Evolutionary conservation across 371 early-diverging fungal species (phyloP), one percentile per base, ranked within the genome.

Genomic region (Saksenaea vasiformis): DNA sequence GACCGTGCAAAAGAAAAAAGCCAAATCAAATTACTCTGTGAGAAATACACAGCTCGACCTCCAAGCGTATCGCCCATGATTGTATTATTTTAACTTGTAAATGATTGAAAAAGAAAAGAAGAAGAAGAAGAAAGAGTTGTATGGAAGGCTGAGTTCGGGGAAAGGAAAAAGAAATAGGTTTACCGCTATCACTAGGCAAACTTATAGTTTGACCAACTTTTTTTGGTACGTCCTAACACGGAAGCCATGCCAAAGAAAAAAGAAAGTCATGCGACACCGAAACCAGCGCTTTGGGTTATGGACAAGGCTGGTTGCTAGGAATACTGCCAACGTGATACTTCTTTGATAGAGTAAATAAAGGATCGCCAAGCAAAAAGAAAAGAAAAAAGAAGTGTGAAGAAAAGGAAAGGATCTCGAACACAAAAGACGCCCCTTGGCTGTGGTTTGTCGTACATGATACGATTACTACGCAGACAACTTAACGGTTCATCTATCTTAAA

Each of bases 1-100:
- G 43, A 47, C 36, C 61, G 60, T 58, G 71, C 56, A 17, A 67
- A 67, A 2, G 71, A 71, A 58, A 68, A 64, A 13, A 65, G 28
- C 60, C 68, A 71, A 36, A 71, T 38, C 0, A 65, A 22, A 38
- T 68, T 67, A 13, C 61, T 37, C 15, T 58, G n/a, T 35, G 64
- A 28, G 3, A 71, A 55, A 51, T 71, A 71, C 15, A 71, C 68
- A 31, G 71, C 51, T 47, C 51, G 51, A 22, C 51, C 51, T 19
- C 51, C 51, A 47, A 22, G 51, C 11, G 24, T 22, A 47, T 47
- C 51, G 11, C 22, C 24, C 51, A 47, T 47, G 51, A 10, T 17
- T 47, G 7, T 2, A 22, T 26, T 47, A 22, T 47, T 8, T 11
- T 0, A 7, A 7, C 1, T 17, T 8, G 19, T 47, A 47, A 47